Conservation (phyloP, 208 protist genomes). For the Vickermania spadyakhi region DNA sequence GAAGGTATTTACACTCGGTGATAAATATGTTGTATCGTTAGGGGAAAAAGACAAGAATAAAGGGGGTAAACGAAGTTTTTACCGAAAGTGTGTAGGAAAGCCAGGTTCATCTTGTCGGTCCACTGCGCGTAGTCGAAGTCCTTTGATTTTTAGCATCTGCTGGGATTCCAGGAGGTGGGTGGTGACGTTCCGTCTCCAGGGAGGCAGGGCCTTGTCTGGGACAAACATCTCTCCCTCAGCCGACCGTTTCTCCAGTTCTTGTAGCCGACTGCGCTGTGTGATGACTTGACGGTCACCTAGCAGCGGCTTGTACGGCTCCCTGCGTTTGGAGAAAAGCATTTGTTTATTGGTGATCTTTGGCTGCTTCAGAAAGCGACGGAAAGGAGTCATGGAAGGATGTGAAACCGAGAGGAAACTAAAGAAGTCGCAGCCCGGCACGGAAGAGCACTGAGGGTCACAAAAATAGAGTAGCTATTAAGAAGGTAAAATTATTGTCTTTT, state of each 20-base stretch:
- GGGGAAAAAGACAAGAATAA: too few species aligned
- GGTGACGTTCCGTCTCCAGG: constrained; percentile 56
- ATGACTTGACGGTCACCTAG: constrained; percentile 50
- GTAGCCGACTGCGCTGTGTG: constrained; percentile 37
- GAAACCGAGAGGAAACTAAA: too few species aligned
- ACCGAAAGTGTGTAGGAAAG: constrained; percentile 80
- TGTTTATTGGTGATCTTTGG: constrained; percentile 26
- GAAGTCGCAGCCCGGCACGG: too few species aligned
- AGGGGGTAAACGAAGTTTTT: too few species aligned
- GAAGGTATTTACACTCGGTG: too few species aligned
- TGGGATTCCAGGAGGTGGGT: constrained; percentile 21
- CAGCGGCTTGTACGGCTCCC: constrained; percentile 63
- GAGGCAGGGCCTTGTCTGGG: constrained; percentile 51
- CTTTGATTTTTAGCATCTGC: constrained; percentile 49
- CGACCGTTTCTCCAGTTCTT: constrained; percentile 48
- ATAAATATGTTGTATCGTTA: too few species aligned
- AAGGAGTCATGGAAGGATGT: not conserved
- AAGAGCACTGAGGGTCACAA: too few species aligned
- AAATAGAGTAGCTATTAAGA: too few species aligned
- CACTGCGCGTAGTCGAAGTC: constrained; percentile 59
- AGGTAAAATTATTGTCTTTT: too few species aligned
- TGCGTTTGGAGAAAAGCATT: constrained; percentile 24
- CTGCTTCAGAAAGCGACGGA: constrained; percentile 18
- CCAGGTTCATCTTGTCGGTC: constrained; percentile 75
- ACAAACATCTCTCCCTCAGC: constrained; percentile 74